Conservation (phyloP, 331 rosid genomes). For the Ulmus americana region DNA sequence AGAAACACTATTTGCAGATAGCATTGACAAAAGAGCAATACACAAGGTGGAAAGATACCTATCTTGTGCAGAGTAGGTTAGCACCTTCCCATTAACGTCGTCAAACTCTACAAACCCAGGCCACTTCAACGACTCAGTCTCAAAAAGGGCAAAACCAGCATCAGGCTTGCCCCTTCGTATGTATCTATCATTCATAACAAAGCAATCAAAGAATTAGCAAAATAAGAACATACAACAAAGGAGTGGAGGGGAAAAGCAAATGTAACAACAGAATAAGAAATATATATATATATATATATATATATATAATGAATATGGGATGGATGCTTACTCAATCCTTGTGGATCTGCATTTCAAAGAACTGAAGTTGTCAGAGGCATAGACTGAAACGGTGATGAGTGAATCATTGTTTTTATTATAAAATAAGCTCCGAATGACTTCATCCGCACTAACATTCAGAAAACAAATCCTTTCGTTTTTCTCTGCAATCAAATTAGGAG, state of each 20-base stretch:
- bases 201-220: background rate
- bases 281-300: background rate
- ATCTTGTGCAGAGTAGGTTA: slow-evolving; percentile 94
- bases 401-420: slow-evolving; percentile 95
- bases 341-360: slow-evolving; percentile 98
- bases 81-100: slow-evolving; percentile 98
- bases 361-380: slow-evolving; percentile 96
- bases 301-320: background rate
- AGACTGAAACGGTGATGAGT: slow-evolving; percentile 95
- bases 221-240: slow-evolving; percentile 14
- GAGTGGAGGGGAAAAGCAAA: slow-evolving; percentile 6
- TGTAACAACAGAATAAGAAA: background rate
- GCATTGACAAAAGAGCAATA: slow-evolving; percentile 1
- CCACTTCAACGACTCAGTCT: slow-evolving; percentile 95
- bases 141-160: slow-evolving; percentile 98
- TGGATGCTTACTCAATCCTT: slow-evolving; percentile 72
- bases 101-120: slow-evolving; percentile 99
- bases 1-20: slow-evolving; percentile 14
- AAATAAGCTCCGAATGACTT: slow-evolving; percentile 93
- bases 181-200: slow-evolving; percentile 44
- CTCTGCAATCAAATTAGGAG: slow-evolving; percentile 49
- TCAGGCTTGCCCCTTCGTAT: slow-evolving; percentile 92
- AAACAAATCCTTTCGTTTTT: slow-evolving; percentile 88
- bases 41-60: slow-evolving; percentile 36
- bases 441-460: slow-evolving; percentile 92